Percentiles rank a stretch among this genome's conserved stretches.
Conservation (phyloP, 768 basidiomycete species). For the Coprinopsis cinerea region DNA sequence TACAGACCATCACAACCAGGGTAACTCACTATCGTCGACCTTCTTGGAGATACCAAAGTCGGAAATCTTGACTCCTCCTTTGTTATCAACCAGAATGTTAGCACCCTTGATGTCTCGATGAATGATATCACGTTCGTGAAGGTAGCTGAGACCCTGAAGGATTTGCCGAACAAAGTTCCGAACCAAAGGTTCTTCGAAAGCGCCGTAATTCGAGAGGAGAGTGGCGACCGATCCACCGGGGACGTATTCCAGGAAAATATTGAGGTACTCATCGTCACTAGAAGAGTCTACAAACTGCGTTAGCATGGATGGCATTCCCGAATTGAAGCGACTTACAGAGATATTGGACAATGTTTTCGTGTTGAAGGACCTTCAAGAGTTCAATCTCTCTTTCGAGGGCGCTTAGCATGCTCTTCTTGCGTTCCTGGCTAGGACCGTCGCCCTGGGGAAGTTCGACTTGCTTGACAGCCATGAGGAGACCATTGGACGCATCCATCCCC, state of each 20-base stretch:
- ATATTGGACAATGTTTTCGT: constrained; percentile 97
- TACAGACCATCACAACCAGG: neutral
- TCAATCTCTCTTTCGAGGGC: constrained; percentile 93
- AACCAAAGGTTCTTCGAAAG: constrained; percentile 89
- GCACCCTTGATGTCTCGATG: constrained; percentile 99
- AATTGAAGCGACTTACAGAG: constrained; percentile 59
- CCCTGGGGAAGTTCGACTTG: constrained; percentile 91
- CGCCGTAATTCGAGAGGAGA: constrained; percentile 83
- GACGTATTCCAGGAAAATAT: constrained; percentile 97
- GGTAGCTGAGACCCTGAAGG: constrained; percentile 79
- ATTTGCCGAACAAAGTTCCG: constrained; percentile 93
- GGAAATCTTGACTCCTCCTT: constrained; percentile 95
- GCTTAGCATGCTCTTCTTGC: constrained; percentile 89
- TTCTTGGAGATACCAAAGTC: constrained; percentile 98
- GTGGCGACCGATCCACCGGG: constrained; percentile 93
- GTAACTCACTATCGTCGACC: constrained; percentile 83
- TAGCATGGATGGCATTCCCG: constrained; percentile 2
- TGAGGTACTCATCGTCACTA: constrained; percentile 82
- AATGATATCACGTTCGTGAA: constrained; percentile 91
- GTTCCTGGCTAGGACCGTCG: constrained; percentile 80
- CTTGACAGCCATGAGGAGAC: constrained; percentile 94
- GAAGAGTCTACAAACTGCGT: constrained; percentile 67
- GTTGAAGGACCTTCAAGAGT: constrained; percentile 85
- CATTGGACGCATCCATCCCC: constrained; percentile 88
- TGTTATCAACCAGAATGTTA: constrained; percentile 97